Evolutionary conservation across 2,329 filamentous ascomycete genomes (phyloP), one percentile per base, ranked within the genome.

Genomic region (Trichoderma gracile): DNA sequence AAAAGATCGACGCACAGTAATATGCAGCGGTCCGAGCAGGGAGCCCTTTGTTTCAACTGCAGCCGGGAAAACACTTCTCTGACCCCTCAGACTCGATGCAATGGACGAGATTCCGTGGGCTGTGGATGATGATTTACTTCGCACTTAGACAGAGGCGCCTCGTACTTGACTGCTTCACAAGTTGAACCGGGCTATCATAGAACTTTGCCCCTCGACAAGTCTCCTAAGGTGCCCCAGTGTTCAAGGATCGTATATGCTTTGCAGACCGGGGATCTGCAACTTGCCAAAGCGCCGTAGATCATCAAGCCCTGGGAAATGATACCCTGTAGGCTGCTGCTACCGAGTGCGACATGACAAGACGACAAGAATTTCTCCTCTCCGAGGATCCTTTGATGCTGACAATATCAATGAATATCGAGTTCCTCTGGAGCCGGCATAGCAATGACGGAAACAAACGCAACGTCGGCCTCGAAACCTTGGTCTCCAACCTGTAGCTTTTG

Each of bases 211-310:
- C 46, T 45, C 43, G 27, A 42, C 23, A 45, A 52, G 42, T 27
- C 17, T 47, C 47, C 58, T 42, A 61, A 33, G 57, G 40, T 23
- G 47, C 38, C 58, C 58, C 58, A 43, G 53, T 53, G 38, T 53
- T 33, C 45, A 63, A 55, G 61, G 61, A 47, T 56, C n/a, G 23
- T 30, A 40, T 47, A 66, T 58, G 64, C 52, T 66, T 66, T 66
- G 58, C 64, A 66, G 64, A 45, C 59, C 45, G 38, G 54, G 60
- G 64, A 66, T 63, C 52, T 66, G 60, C 64, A 63, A 47, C 53
- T 66, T 55, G 45, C 40, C 60, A 57, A 53, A 63, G 64, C 64
- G 53, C 53, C 33, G 64, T 53, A 63, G 46, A 66, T 66, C 64
- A 66, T 52, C 25, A 57, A 23, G 53, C 38, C 60, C 27, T 46